Conservation (phyloP, 2,329 filamentous ascomycete genomes). For the Tolypocladium ophioglossoides region DNA sequence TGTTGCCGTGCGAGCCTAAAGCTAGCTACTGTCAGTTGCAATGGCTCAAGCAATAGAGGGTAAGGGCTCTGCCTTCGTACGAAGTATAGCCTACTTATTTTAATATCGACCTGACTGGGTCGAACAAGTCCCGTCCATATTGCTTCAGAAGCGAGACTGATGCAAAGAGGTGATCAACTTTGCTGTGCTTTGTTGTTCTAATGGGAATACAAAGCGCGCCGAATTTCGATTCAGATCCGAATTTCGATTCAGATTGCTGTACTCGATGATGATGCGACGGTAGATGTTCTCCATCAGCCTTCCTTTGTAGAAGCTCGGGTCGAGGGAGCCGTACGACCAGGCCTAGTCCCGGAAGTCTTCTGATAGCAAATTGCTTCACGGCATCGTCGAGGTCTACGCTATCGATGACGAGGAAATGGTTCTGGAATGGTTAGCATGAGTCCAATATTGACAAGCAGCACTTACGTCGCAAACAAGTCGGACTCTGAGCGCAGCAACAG, state of each 20-base stretch:
- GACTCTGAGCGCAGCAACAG: neutral
- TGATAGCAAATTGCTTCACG: neutral
- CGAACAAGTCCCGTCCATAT: too few relatives aligned
- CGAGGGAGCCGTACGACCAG: constrained; percentile 1
- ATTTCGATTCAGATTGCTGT: neutral
- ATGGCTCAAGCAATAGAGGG: too few relatives aligned
- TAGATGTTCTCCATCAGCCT: neutral
- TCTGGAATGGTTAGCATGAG: neutral
- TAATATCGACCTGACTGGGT: too few relatives aligned
- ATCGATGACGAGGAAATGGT: constrained; percentile 1
- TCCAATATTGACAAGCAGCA: neutral
- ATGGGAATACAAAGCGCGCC: neutral
- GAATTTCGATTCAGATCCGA: too few relatives aligned
- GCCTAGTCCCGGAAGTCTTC: neutral
- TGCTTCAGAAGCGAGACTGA: too few relatives aligned
- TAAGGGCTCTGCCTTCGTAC: too few relatives aligned
- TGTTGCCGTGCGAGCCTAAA: too few relatives aligned
- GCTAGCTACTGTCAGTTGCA: too few relatives aligned
- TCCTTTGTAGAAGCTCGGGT: neutral
- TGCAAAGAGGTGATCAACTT: too few relatives aligned
- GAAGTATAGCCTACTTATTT: too few relatives aligned
- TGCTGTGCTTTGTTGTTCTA: neutral
- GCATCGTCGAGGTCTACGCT: neutral
- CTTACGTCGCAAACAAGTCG: constrained; percentile 1
- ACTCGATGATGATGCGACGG: neutral